These are phyloP conservation scores for Suillus subaureus DNA, from an alignment of 768 basidiomycete genomes.

Conservation along the genomic window DNA sequence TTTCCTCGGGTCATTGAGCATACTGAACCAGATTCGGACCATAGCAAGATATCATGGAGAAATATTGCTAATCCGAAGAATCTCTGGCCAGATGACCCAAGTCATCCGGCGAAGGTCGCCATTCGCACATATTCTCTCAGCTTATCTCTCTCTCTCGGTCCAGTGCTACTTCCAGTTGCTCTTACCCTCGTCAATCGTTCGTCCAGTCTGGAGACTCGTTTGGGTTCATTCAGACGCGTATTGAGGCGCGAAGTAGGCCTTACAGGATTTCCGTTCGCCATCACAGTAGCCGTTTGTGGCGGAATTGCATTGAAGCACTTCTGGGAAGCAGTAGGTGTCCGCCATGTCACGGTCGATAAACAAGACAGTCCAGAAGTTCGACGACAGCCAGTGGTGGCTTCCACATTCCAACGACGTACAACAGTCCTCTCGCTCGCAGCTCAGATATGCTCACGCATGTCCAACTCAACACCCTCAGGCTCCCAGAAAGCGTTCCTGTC, in stretches of 20 bases:
- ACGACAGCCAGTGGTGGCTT: neutral
- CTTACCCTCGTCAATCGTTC: conserved; percentile 33
- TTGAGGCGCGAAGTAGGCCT: conserved; percentile 58
- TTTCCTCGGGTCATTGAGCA: neutral
- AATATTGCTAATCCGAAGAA: neutral
- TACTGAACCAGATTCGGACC: conserved; percentile 12
- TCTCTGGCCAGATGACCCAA: conserved; percentile 34
- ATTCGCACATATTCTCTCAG: conserved; percentile 70
- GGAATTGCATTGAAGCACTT: conserved; percentile 55
- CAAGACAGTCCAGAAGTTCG: neutral
- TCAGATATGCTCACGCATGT: conserved; percentile 8
- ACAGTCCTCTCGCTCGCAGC: neutral
- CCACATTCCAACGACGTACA: neutral
- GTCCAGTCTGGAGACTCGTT: conserved; percentile 24
- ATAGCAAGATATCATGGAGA: conserved; percentile 1
- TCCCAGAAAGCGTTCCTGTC: conserved; percentile 58
- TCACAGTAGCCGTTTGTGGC: conserved; percentile 65
- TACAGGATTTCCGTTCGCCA: conserved; percentile 70
- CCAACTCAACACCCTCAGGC: conserved; percentile 35
- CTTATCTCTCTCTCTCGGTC: conserved; percentile 67
- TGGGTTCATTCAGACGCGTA: conserved; percentile 30
- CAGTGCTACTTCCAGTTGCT: conserved; percentile 58
- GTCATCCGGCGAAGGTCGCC: conserved; percentile 59
- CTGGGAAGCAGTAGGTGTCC: conserved; percentile 35
- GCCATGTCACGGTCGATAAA: neutral